phyloP scores from a whole-genome alignment of 176 grass and related monocot species.

The Carex littledalei region DNA sequence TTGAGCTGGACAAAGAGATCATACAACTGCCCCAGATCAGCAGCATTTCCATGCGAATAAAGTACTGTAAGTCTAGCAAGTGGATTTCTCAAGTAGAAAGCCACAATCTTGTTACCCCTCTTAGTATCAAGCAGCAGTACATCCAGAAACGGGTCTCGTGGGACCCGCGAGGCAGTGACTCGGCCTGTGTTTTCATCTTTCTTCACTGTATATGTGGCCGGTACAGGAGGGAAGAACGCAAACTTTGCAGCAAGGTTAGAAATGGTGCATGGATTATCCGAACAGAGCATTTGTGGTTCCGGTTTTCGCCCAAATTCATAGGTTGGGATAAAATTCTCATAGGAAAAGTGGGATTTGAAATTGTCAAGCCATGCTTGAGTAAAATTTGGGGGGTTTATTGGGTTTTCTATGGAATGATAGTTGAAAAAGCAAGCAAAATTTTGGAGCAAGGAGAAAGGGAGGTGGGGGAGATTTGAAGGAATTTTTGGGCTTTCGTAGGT shows the following conservation, averaged over 20 bases:
- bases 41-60: conserved; percentile 98
- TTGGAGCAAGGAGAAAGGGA: neutral
- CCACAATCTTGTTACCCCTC: conserved; percentile 76
- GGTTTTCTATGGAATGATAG: neutral
- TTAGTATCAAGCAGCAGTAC: conserved; percentile 73
- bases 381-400: neutral
- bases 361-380: neutral
- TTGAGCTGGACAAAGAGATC: conserved; percentile 99
- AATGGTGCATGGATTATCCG: conserved; percentile 57
- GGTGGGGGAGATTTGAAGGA: neutral
- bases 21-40: conserved; percentile 95
- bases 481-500: conserved; percentile 1
- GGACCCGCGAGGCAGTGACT: conserved; percentile 69
- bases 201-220: conserved; percentile 75
- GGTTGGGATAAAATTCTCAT: conserved; percentile 18
- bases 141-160: conserved; percentile 71
- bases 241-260: conserved; percentile 98
- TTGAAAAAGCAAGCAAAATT: neutral
- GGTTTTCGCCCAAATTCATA: conserved; percentile 21
- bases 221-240: conserved; percentile 97
- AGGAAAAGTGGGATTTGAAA: neutral
- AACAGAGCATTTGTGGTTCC: conserved; percentile 24
- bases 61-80: conserved; percentile 79
- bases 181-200: conserved; percentile 70
- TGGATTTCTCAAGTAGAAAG: conserved; percentile 88